phyloP scores from a whole-genome alignment of 352 stramenopile genomes.

The Phytophthora rubi region DNA sequence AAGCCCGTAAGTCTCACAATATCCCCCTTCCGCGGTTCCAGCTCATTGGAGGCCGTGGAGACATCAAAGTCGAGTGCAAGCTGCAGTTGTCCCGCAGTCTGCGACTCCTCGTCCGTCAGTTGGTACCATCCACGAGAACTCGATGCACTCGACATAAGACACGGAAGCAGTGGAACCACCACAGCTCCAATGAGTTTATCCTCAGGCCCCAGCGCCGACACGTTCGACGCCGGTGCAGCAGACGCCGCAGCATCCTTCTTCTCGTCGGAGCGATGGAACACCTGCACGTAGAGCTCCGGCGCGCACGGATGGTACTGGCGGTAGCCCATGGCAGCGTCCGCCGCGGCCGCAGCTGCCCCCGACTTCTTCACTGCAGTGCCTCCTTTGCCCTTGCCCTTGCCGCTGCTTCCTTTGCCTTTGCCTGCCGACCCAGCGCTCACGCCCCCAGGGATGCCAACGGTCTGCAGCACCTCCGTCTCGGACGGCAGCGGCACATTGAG shows the following conservation, averaged over 20 bases:
- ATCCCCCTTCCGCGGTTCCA: slow-evolving; percentile 62
- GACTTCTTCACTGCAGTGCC: slow-evolving; percentile 22
- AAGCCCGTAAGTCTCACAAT: slow-evolving; percentile 66
- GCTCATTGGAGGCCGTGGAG: slow-evolving; percentile 33
- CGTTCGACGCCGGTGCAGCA: slow-evolving; percentile 14
- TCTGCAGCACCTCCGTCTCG: slow-evolving; percentile 64
- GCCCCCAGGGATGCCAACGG: slow-evolving; percentile 34
- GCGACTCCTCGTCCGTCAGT: slow-evolving; percentile 54
- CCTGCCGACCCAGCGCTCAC: slow-evolving; percentile 20
- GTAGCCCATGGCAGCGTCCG: slow-evolving; percentile 30
- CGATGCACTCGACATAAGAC: slow-evolving; percentile 61
- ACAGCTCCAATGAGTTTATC: slow-evolving; percentile 70
- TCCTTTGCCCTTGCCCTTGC: slow-evolving; percentile 21
- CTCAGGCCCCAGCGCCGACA: slow-evolving; percentile 26
- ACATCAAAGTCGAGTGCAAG: slow-evolving; percentile 65
- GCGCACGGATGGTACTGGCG: slow-evolving; percentile 61
- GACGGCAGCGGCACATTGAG: slow-evolving; percentile 62
- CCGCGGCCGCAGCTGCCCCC: slow-evolving; percentile 24
- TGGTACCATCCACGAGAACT: slow-evolving; percentile 66
- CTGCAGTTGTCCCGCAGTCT: slow-evolving; percentile 68
- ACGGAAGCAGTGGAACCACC: slow-evolving; percentile 63
- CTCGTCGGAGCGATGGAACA: slow-evolving; percentile 61
- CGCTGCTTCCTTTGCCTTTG: slow-evolving; percentile 11
- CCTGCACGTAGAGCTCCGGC: slow-evolving; percentile 62
- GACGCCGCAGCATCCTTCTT: slow-evolving; percentile 11